A percentile compares a stretch with the other conserved stretches of the same genome.
phyloP scores from a whole-genome alignment of 169 alveolate species.

The Plasmodium gonderi region DNA sequence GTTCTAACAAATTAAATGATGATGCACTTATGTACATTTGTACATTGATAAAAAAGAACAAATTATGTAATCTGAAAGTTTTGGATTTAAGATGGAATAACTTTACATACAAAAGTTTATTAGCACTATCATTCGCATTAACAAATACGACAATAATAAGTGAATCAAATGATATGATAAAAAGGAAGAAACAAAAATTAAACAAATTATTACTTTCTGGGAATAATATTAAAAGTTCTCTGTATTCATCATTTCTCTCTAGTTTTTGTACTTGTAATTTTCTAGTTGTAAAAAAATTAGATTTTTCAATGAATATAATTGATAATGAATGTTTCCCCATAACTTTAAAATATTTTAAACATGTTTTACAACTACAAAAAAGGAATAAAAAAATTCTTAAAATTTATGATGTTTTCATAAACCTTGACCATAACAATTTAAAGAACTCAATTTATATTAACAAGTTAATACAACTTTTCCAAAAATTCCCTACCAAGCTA shows the following conservation, averaged over 20 bases:
- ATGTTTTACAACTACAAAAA: conserved; percentile 24
- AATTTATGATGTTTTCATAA: conserved; percentile 16
- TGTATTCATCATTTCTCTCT: conserved; percentile 60
- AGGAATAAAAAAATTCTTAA: neutral
- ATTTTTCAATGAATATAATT: conserved; percentile 58
- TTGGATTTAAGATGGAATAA: conserved; percentile 66
- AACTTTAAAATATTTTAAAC: conserved; percentile 56
- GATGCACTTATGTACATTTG: conserved; percentile 62
- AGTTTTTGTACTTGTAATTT: conserved; percentile 65
- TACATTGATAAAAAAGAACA: conserved; percentile 42
- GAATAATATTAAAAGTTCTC: conserved; percentile 54
- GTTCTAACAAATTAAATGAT: conserved; percentile 58
- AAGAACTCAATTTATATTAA: conserved; percentile 42
- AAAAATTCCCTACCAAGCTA: conserved; percentile 9
- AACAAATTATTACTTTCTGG: conserved; percentile 47
- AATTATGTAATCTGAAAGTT: conserved; percentile 26
- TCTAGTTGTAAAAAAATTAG: conserved; percentile 24
- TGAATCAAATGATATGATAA: neutral
- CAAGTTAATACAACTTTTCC: conserved; percentile 21
- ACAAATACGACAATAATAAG: conserved; percentile 6
- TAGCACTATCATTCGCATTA: conserved; percentile 42
- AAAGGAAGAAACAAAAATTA: neutral
- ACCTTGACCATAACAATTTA: conserved; percentile 58
- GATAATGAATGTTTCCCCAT: conserved; percentile 46
- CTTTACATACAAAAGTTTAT: conserved; percentile 58